Base-by-base conservation (phyloP, 306 rosid species). In the Vachellia collinsii region DNA sequence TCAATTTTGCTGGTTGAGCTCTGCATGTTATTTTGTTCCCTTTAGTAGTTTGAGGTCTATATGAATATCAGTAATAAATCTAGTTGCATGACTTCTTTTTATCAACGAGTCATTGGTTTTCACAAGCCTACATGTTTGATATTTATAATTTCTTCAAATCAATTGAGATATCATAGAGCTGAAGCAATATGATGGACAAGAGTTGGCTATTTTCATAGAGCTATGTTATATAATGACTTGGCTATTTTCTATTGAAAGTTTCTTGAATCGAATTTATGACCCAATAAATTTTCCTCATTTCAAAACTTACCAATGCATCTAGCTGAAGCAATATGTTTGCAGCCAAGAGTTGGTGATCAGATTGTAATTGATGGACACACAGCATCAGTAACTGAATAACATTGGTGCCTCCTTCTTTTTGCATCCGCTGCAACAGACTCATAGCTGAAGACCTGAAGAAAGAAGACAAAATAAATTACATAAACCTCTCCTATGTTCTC, bases 241-340 rank as follows among this genome's bases (percentile, higher is more conserved):
- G 75, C 19, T 72, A 46, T 46, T 22, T 67, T 56, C 38, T 48
- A 44, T 51, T 29, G 1, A 13, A 42, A 20, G 53, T 69, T 72
- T 73, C 38, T 1, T 34, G 36, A 76, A 16, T 67, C 39, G 54
- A 77, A 80, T 58, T 71, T 38, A 25, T 77, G 83, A 69, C 75
- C 78, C 70, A 61, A 42, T 54, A 47, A 29, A 54, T 73, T 46
- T 78, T 69, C 75, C 42, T 37, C 41, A 76, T 34, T 67, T 48
- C 22, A 81, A 71, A 54, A 73, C 63, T 83, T 89, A 92, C 97
- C 88, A 89, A 59, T 39, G 88, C 76, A 50, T 88, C 89, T 76
- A 92, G 77, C 77, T 90, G 97, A 79, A 92, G 87, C 86, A 92
- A 44, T 64, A 92, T 48, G 79, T 88, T 88, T 80, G 91, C 97